Conservation (phyloP, 257 asterid species). For the Fraxinus excelsior region DNA sequence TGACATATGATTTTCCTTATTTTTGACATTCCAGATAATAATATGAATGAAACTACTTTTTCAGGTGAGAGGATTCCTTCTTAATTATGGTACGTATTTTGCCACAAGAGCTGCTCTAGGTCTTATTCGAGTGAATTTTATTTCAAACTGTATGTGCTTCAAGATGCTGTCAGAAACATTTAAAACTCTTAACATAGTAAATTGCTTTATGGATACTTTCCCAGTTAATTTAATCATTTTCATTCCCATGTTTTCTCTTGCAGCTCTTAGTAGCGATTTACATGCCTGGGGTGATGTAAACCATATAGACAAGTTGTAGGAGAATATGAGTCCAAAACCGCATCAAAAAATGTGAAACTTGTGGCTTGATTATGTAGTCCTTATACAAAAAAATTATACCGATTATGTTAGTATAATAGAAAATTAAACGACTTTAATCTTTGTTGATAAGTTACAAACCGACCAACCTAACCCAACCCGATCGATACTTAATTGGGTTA, state of each 20-base stretch:
- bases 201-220: constrained; percentile 5
- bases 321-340: too few relatives aligned
- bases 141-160: neutral
- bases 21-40: constrained; percentile 10
- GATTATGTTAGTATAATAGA: too few relatives aligned
- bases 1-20: neutral
- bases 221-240: neutral
- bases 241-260: constrained; percentile 22
- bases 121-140: constrained; percentile 59
- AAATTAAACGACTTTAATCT: too few relatives aligned
- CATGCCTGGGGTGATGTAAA: too few relatives aligned
- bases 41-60: constrained; percentile 21
- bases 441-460: too few relatives aligned
- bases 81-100: constrained; percentile 90
- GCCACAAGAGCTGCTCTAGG: constrained; percentile 98
- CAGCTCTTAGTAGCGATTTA: constrained; percentile 45
- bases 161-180: neutral
- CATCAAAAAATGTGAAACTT: too few relatives aligned
- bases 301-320: too few relatives aligned
- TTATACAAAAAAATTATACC: too few relatives aligned
- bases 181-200: neutral
- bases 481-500: too few relatives aligned
- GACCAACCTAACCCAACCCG: too few relatives aligned
- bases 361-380: too few relatives aligned
- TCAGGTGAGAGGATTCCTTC: constrained; percentile 96